These are phyloP conservation scores for Leccinellum luteum DNA, from an alignment of 768 basidiomycete species.

Conservation along the genomic window DNA sequence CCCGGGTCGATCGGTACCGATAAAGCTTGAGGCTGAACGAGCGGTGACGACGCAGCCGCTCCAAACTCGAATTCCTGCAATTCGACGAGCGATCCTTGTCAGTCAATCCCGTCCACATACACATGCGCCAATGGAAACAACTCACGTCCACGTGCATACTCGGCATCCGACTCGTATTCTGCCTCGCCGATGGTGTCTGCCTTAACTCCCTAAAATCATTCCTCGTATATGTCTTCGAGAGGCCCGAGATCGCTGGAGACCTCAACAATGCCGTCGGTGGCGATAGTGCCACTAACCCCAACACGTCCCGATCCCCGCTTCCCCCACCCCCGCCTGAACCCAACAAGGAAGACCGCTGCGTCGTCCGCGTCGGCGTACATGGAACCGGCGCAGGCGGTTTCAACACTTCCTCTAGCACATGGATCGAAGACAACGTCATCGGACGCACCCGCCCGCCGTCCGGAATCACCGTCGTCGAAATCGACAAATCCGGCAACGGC, in stretches of 20 bases:
- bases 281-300: conserved; percentile 64
- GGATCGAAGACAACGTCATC: conserved; percentile 41
- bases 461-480: conserved; percentile 33
- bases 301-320: conserved; percentile 29
- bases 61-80: conserved; percentile 36
- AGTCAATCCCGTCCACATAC: not conserved
- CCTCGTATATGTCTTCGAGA: conserved; percentile 78
- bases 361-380: conserved; percentile 51
- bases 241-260: conserved; percentile 68
- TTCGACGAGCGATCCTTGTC: not conserved
- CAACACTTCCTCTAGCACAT: conserved; percentile 49
- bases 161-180: conserved; percentile 84
- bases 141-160: conserved; percentile 80
- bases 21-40: conserved; percentile 27
- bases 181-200: conserved; percentile 61
- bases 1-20: conserved; percentile 16
- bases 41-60: conserved; percentile 27
- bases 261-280: conserved; percentile 69
- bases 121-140: conserved; percentile 12
- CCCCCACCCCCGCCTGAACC: not conserved
- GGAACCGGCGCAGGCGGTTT: conserved; percentile 39
- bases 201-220: conserved; percentile 82
- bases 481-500: conserved; percentile 22
- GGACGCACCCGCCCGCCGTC: conserved; percentile 27
- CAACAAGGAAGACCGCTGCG: conserved; percentile 26